A percentile compares a stretch with the other conserved stretches of the same genome.
Conservation (phyloP, 1,139 yeast genomes). For the Yamadazyma friedrichii region DNA sequence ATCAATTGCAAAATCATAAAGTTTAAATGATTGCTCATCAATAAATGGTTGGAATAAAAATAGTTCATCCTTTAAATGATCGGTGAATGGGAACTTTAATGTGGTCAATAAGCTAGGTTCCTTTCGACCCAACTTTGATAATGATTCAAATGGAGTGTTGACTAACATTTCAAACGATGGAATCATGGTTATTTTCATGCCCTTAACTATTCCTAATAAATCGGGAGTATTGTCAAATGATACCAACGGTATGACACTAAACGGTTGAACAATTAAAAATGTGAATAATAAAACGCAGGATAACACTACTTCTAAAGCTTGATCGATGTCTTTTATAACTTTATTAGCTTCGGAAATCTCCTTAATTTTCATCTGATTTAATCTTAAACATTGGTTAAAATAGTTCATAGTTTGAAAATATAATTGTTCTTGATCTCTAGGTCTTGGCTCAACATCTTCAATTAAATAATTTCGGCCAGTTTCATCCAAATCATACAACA, state of each 20-base stretch:
- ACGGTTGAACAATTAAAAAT: conserved; percentile 6
- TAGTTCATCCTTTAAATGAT: conserved; percentile 2
- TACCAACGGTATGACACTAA: conserved; percentile 4
- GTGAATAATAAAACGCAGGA: conserved; percentile 2
- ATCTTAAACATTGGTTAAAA: conserved; percentile 4
- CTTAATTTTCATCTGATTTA: background rate
- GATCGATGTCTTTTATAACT: background rate
- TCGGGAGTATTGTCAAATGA: conserved; percentile 2
- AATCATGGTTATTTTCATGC: conserved; percentile 1
- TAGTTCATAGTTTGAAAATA: conserved; percentile 3
- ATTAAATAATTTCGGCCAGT: conserved; percentile 1
- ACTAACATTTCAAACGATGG: conserved; percentile 3
- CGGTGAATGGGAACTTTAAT: background rate
- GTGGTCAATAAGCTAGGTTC: background rate
- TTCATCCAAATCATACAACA: conserved; percentile 2
- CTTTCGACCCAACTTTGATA: background rate
- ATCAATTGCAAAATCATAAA: background rate
- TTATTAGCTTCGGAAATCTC: background rate
- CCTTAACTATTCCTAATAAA: conserved; percentile 1
- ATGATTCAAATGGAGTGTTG: background rate
- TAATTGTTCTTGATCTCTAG: background rate
- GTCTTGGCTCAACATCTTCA: too few relatives aligned
- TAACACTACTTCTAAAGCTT: conserved; percentile 4
- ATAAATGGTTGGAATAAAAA: background rate
- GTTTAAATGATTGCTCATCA: background rate